A percentile compares a stretch with the other conserved stretches of the same genome.
phyloP scores from a whole-genome alignment of 768 basidiomycete species.

The Termitomyces sp. region DNA sequence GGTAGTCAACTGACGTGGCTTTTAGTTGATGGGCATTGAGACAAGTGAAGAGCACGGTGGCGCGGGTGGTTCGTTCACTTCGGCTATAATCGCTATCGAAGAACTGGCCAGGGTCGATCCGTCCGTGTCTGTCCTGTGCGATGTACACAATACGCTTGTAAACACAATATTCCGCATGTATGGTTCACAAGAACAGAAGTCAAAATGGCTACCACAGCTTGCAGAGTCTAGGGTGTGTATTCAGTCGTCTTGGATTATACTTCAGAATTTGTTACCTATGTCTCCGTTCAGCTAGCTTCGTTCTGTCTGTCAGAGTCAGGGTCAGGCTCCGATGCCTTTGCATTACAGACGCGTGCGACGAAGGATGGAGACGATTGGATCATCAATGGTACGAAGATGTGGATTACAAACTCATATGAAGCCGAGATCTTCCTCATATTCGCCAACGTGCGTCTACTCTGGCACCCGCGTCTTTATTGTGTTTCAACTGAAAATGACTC shows the following conservation, averaged over 20 bases:
- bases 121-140: constrained; percentile 92
- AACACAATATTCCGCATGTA: constrained; percentile 91
- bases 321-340: constrained; percentile 96
- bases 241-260: background rate
- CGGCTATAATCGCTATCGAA: constrained; percentile 94
- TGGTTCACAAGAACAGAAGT: constrained; percentile 78
- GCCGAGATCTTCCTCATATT: constrained; percentile 93
- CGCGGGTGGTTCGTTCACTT: constrained; percentile 86
- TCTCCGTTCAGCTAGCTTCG: constrained; percentile 70
- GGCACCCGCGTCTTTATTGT: background rate
- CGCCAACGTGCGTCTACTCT: constrained; percentile 62
- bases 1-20: constrained; percentile 1
- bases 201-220: constrained; percentile 83
- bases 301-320: constrained; percentile 93
- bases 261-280: background rate
- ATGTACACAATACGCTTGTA: constrained; percentile 98
- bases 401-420: constrained; percentile 95
- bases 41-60: constrained; percentile 81
- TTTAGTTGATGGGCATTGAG: constrained; percentile 96
- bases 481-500: background rate
- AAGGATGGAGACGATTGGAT: constrained; percentile 84
- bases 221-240: constrained; percentile 62
- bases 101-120: constrained; percentile 97
- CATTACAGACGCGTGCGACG: constrained; percentile 87
- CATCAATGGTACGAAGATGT: constrained; percentile 98